phyloP scores from a whole-genome alignment of 116 monocot species.

The Trichopus zeylanicus region DNA sequence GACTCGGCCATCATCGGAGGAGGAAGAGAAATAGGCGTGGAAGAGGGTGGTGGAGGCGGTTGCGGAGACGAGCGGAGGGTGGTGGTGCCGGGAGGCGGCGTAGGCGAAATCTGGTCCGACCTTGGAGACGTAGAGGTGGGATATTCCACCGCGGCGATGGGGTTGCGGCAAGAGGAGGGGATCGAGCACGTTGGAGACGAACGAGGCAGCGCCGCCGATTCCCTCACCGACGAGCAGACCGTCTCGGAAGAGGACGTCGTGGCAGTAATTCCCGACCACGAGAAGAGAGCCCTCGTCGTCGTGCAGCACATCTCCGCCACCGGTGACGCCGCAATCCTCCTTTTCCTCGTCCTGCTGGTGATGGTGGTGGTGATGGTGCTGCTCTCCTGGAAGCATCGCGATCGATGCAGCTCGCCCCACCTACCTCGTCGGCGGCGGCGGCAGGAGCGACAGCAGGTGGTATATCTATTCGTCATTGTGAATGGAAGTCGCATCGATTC shows the following conservation, averaged over 20 bases:
- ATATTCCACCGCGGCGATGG: not conserved
- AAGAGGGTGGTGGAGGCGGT: constrained; percentile 59
- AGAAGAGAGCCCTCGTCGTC: constrained; percentile 10
- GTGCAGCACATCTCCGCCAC: not conserved
- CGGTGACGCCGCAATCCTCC: not conserved
- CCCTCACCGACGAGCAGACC: constrained; percentile 30
- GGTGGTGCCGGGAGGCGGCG: constrained; percentile 12
- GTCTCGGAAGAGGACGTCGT: constrained; percentile 77
- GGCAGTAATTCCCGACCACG: constrained; percentile 87
- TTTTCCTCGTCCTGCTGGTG: not conserved
- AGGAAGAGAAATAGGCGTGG: constrained; percentile 52
- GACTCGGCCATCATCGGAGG: constrained; percentile 25
- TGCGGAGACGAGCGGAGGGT: constrained; percentile 12
- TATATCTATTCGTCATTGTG: too few species aligned
- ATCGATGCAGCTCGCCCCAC: too few species aligned
- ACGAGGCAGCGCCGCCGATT: constrained; percentile 82
- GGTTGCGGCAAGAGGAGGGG: constrained; percentile 17
- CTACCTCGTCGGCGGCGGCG: too few species aligned
- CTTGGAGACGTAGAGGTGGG: constrained; percentile 50
- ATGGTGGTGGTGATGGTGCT: too few species aligned
- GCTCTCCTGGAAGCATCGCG: too few species aligned
- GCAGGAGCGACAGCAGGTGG: too few species aligned
- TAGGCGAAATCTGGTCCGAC: constrained; percentile 77
- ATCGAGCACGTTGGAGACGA: constrained; percentile 77
- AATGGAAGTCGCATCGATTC: too few species aligned